Base-by-base conservation (phyloP, 139 green algal genomes). In the Helicosporidium sp. region DNA sequence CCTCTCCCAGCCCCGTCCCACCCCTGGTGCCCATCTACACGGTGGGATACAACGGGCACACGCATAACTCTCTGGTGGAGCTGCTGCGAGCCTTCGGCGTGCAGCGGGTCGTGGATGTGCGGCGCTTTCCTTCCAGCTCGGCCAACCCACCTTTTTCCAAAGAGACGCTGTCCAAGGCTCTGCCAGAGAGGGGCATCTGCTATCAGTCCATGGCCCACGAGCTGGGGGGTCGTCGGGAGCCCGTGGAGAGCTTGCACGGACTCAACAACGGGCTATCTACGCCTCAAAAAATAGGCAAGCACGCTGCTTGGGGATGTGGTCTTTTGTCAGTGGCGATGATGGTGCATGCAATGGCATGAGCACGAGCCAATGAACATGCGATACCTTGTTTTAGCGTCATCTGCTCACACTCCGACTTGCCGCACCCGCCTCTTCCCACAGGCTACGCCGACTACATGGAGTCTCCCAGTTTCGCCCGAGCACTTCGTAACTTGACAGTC, bases 71-170 rank as follows among this genome's bases (percentile, higher is more conserved):
- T 31, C 48, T 68, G 15, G 60, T 47, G n/a, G 31, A 36, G 1
- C 17, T 66, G 42, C 48, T 68, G 31, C 3, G 28, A 1, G 40
- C 60, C 16, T 31, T 62, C 28, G 35, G 31, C 15, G 51, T 68
- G 15, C 39, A 28, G 20, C 19, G 43, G 16, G 36, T 68, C 7
- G 41, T 68, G 2, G 60, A 68, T 5, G 56, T 68, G 22, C 51
- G 53, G 12, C 10, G 22, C 6, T 19, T 3, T 20, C 55, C 60
- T 0, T 41, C 41, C 37, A 47, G 31, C 24, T 18, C 42, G 22
- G 47, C 41, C 20, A 68, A 66, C 34, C 48, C 55, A 5, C 60
- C 68, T 56, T 63, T 60, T 28, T 55, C 68, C 46, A 60, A 34
- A 20, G 60, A 68, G 3, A 6, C 8, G 0, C 26, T 68, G 26